Evolutionary conservation across 192 early-diverging fungal species (phyloP), one percentile per base, ranked within the genome.

Genomic region (Dissophora globulifera): DNA sequence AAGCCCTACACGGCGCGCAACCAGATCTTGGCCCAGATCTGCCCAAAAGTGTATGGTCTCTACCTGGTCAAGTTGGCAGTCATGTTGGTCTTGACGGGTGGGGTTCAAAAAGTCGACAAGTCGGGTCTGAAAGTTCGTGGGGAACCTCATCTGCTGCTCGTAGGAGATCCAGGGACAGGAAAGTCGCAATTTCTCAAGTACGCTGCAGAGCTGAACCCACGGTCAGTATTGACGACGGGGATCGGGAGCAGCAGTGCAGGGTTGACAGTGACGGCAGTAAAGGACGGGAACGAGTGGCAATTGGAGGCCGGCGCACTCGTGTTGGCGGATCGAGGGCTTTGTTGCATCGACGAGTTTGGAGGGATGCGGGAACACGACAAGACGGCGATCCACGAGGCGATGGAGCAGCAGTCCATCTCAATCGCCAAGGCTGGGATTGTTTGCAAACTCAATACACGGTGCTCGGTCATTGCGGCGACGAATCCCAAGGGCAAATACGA

Each of bases 341-440:
- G 93, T 59, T 93, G 92, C 60, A 93, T 94, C 48, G 93, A 94
- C 54, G 93, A 94, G 79, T 94, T 94, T 86, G 91, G 90, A 13
- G 88, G 87, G 47, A 90, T 94, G 55, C 60, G 87, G 17, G 90
- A 91, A 51, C 67, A 84, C 10, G 92, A 93, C 54, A 90, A 91
- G 64, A 87, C 87, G 8, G 86, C 90, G 2, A 88, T 94, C 20
- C 86, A 90, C 46, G 92, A 94, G 58, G 92, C 92, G 2, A 94
- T 94, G 92, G 92, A 94, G 58, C 92, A 94, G 78, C 92, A 94
- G 69, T 89, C 90, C 17, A 92, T 93, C 20, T 88, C 86, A 46
- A 88, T 93, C 10, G 91, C 92, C 31, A 93, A 93, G 75, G 89
- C 90, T 3, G 81, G 92, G 7, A 85, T 93, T 45, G 91, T 93